These are phyloP conservation scores for Maudiozyma turicensis DNA, from an alignment of 805 yeast species.

Conservation along the genomic window DNA sequence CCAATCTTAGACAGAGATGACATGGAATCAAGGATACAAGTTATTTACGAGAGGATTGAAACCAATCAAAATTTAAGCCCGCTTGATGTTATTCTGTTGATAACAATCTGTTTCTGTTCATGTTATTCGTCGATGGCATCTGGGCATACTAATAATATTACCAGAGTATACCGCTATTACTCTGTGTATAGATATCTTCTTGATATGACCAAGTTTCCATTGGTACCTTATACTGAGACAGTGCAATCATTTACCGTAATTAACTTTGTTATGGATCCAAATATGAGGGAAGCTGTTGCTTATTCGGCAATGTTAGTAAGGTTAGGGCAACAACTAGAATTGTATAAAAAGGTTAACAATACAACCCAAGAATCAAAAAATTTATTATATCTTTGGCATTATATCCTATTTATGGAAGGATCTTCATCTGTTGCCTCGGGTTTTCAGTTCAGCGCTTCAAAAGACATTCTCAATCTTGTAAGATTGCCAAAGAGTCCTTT, in stretches of 20 bases:
- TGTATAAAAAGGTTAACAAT: slow-evolving; percentile 7
- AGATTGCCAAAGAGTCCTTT: slow-evolving; percentile 6
- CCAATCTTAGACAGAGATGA: slow-evolving; percentile 14
- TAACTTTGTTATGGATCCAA: slow-evolving; percentile 23
- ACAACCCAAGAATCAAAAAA: neutral
- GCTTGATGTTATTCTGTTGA: slow-evolving; percentile 8
- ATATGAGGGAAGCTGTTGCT: slow-evolving; percentile 20
- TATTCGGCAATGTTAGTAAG: slow-evolving; percentile 22
- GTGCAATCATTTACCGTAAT: slow-evolving; percentile 17
- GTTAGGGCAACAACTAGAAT: slow-evolving; percentile 21
- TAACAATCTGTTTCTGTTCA: slow-evolving; percentile 20
- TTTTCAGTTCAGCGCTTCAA: slow-evolving; percentile 15
- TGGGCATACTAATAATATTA: slow-evolving; percentile 14
- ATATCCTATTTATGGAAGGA: slow-evolving; percentile 21
- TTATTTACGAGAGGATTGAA: slow-evolving; percentile 4
- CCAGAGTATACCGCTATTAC: slow-evolving; percentile 19
- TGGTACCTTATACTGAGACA: slow-evolving; percentile 14
- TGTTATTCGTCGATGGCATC: slow-evolving; percentile 20
- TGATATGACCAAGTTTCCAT: slow-evolving; percentile 15
- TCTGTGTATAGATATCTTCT: slow-evolving; percentile 13
- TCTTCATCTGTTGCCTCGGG: slow-evolving; percentile 26
- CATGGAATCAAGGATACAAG: slow-evolving; percentile 3
- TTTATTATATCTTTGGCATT: slow-evolving; percentile 17
- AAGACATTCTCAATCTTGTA: slow-evolving; percentile 6
- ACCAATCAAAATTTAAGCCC: slow-evolving; percentile 4